Base-by-base conservation (phyloP, 352 stramenopile genomes). In the Phytophthora litchii region DNA sequence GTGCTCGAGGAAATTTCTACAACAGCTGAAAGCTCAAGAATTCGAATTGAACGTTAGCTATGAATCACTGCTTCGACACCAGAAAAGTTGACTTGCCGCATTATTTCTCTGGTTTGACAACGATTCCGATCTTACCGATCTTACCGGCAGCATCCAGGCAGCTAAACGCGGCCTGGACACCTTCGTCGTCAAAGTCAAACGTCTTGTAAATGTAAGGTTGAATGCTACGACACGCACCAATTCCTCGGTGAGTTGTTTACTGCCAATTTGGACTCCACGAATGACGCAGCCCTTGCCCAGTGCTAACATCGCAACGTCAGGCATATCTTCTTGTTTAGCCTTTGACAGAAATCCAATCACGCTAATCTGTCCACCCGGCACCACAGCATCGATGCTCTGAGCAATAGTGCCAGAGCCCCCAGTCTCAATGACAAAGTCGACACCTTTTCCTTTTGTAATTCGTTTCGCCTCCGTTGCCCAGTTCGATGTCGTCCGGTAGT, bases 81-180 rank as follows among this genome's bases (percentile, higher is more conserved):
- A 27, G 5, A 27, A 27, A 27, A 27, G 23, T 5, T 27, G 23
- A 27, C 3, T 27, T 27, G 23, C 23, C 3, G 23, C 5, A 5
- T 27, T 10, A 11, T 14, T 53, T 20, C 25, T 44, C 29, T 49
- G 27, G 7, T 45, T 48, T 48, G 23, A 57, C 40, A 21, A 23
- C 12, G 35, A 72, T 72, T 40, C 62, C 60, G 25, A 75, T 42
- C 21, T 75, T 69, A 1, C 67, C 62, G 16, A 76, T 60, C 36
- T 76, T 51, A 3, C 34, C 36, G 20, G 34, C 40, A 11, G 48
- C 21, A 17, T 63, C 17, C 8, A 75, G 37, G 13, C 45, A 60
- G 16, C 51, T 44, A 42, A 76, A 66, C 2, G 67, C 67, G 5
- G 23, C 48, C 4, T 62, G 17, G 0, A 72, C 52, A 4, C 54